Base-by-base conservation (phyloP, 2,329 filamentous ascomycete species). In the Alternaria triticina region DNA sequence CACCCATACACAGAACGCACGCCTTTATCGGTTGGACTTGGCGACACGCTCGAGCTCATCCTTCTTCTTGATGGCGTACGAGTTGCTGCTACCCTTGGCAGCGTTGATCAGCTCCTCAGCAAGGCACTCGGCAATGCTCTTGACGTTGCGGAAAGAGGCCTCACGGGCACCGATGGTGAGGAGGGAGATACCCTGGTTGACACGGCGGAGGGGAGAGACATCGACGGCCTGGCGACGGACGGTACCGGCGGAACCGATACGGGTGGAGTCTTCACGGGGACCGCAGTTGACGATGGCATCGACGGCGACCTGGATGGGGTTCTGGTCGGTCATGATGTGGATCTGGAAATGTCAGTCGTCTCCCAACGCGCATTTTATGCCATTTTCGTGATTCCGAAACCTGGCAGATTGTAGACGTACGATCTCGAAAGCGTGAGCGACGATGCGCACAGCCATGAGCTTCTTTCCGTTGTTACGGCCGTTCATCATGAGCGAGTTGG, bases 1-100 rank as follows among this genome's bases (percentile, higher is more conserved):
- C 69, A 72, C 68, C 69, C 61, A 70, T 64, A 68, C 65, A 66
- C 57, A 65, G 58, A 59, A 57, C 52, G 65, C 70, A 74, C 61
- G 52, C 68, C 67, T 94, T 94, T 98, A 99, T 91, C 96, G 93
- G 91, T 99, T 99, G 90, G 90, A 93, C 93, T 99, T 99, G 87
- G 96, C 96, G 81, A 99, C 96, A 96, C 96, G 96, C 92, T 99
- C 96, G 88, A 99, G 87, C 92, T 99, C 96, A 86, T 99, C 96
- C 95, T 99, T 99, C 94, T 99, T 99, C 94, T 99, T 99, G 91
- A 99, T 99, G 82, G 96, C 96, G 85, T 98, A 99, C 77, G 94
- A 97, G 94, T 99, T 99, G 88, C 92, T 96, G 91, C 92, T 96
- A 82, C 96, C 96, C 93, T 99, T 99, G 85, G 96, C 96, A 83